These are phyloP conservation scores for Persicaria maculosa DNA, from an alignment of 148 eudicot species.

Conservation along the genomic window DNA sequence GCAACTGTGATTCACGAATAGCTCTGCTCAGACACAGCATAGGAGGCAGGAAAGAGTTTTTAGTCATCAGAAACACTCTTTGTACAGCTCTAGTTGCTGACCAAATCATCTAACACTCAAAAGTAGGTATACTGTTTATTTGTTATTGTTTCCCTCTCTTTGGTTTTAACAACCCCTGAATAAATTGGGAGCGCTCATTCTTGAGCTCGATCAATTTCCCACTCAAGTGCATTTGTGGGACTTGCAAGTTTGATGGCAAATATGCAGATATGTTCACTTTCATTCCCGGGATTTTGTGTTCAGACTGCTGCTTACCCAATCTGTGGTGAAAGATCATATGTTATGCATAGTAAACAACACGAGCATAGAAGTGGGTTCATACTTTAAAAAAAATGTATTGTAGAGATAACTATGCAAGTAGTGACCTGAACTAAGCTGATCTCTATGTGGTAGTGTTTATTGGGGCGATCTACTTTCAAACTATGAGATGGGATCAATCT, in stretches of 20 bases:
- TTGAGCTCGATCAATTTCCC: background rate
- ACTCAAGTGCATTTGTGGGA: background rate
- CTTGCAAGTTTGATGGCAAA: background rate
- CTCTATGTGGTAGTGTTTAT: background rate
- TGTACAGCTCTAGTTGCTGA: slow-evolving; percentile 8
- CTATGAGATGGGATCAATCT: background rate
- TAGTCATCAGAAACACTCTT: background rate
- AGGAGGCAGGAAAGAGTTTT: background rate
- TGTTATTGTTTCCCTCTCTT: background rate
- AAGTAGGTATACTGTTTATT: slow-evolving; percentile 6
- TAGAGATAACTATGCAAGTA: background rate
- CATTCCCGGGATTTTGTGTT: background rate
- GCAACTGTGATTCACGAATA: background rate
- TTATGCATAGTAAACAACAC: slow-evolving; percentile 1
- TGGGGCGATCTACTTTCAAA: background rate
- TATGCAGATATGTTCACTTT: background rate
- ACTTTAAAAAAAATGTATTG: background rate
- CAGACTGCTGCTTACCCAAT: slow-evolving; percentile 2
- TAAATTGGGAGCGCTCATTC: background rate
- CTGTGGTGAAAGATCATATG: background rate
- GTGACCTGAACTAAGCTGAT: background rate
- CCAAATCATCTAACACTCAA: slow-evolving; percentile 8
- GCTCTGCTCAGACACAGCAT: slow-evolving; percentile 9
- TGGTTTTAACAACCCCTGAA: slow-evolving; percentile 1
- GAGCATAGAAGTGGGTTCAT: background rate